phyloP scores from a whole-genome alignment of 345 rosid species.

The Atalantia buxifolia region DNA sequence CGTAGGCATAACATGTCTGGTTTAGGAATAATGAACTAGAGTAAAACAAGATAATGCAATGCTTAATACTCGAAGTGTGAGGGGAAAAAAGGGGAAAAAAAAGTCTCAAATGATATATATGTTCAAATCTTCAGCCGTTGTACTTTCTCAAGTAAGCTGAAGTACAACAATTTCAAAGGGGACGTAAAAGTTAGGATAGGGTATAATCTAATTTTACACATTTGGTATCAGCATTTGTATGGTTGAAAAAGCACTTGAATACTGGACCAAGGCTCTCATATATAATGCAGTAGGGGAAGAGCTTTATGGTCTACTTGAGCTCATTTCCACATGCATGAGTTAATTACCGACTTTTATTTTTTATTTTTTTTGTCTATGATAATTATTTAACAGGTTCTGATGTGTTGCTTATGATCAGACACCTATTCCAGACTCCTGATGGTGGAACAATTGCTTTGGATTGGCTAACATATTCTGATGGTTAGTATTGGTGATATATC shows the following conservation, averaged over 20 bases:
- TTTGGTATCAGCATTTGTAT: neutral
- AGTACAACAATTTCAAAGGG: neutral
- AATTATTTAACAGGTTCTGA: neutral
- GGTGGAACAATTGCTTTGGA: slow-evolving; percentile 43
- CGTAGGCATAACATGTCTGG: neutral
- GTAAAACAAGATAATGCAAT: neutral
- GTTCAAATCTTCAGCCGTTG: too few species aligned
- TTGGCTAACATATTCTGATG: slow-evolving; percentile 29
- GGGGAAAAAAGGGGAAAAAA: neutral
- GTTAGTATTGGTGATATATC: slow-evolving; percentile 12
- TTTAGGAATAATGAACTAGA: neutral
- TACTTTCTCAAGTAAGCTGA: neutral
- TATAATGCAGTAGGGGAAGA: neutral
- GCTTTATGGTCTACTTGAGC: neutral
- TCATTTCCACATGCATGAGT: neutral
- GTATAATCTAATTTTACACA: neutral
- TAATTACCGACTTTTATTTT: neutral
- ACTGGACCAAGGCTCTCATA: neutral
- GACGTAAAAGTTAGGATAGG: neutral
- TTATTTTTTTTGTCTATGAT: neutral
- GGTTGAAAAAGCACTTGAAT: neutral
- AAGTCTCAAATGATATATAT: neutral
- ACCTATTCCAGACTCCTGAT: slow-evolving; percentile 23
- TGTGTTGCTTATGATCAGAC: slow-evolving; percentile 13
- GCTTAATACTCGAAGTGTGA: neutral